Percentiles rank a stretch among this genome's conserved stretches.
Evolutionary conservation across 202 grass and related monocot species (phyloP).

Genomic region (Saccharum hybrid): DNA sequence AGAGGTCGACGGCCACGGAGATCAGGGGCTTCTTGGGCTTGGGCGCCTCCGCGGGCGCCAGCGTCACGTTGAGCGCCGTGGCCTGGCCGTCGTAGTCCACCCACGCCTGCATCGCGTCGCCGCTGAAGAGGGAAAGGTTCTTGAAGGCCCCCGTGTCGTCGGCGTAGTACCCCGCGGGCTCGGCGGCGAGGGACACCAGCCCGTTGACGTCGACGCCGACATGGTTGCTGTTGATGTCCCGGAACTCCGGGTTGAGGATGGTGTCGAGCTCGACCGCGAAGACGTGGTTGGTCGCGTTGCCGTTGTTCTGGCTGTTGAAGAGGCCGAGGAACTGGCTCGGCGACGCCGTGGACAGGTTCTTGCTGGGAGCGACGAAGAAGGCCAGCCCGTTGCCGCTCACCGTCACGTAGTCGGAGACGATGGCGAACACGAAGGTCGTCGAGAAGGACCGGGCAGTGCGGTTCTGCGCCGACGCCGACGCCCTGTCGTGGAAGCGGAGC

Average conservation of each 20-base stretch:
- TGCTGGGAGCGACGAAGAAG: conserved; percentile 59
- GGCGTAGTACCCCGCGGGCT: conserved; percentile 57
- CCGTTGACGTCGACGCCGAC: conserved; percentile 74
- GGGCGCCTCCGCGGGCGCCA: conserved; percentile 41
- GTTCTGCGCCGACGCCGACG: conserved; percentile 21
- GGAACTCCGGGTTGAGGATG: conserved; percentile 71
- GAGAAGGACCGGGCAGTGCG: conserved; percentile 59
- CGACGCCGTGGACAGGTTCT: conserved; percentile 56
- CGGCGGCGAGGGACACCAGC: conserved; percentile 49
- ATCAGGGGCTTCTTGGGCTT: conserved; percentile 61
- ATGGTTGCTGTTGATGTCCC: conserved; percentile 74
- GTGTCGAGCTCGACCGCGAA: conserved; percentile 82
- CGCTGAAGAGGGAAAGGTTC: conserved; percentile 54
- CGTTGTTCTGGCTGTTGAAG: conserved; percentile 55
- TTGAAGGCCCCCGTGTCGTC: conserved; percentile 30
- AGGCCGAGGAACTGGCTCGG: conserved; percentile 78
- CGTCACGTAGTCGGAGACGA: conserved; percentile 60
- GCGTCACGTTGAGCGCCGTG: conserved; percentile 52
- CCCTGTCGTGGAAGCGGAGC: conserved; percentile 46
- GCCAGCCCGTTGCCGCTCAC: conserved; percentile 74
- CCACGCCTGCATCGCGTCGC: conserved; percentile 66
- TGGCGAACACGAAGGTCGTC: conserved; percentile 70
- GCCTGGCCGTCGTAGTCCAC: conserved; percentile 62
- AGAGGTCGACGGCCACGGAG: conserved; percentile 58
- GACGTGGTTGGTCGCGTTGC: conserved; percentile 64